Evolutionary conservation across 352 stramenopile genomes (phyloP).

Genomic region (Globisporangium polare): DNA sequence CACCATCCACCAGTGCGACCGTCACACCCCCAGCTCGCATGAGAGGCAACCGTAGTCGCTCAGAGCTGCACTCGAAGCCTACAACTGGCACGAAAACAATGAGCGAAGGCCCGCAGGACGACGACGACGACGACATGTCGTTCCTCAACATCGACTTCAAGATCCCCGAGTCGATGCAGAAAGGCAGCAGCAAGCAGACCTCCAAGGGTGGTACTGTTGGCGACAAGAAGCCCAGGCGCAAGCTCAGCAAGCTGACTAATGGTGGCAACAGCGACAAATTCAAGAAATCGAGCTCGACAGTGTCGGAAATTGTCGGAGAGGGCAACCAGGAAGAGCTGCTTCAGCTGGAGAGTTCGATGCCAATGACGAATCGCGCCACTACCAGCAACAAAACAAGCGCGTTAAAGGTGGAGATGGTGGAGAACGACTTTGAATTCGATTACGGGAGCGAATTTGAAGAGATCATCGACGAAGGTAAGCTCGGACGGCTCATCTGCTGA

Average conservation of each 20-base stretch:
- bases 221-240: constrained; percentile 8
- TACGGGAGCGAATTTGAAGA: constrained; percentile 85
- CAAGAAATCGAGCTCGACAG: background rate
- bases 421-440: constrained; percentile 48
- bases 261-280: background rate
- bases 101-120: constrained; percentile 11
- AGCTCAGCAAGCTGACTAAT: background rate
- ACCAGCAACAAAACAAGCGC: background rate
- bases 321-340: constrained; percentile 20
- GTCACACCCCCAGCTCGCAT: background rate
- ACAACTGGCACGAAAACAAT: background rate
- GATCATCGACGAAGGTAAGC: constrained; percentile 61
- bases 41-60: constrained; percentile 8
- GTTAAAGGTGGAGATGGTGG: constrained; percentile 18
- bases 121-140: constrained; percentile 35
- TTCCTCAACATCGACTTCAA: constrained; percentile 46
- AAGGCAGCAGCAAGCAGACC: background rate
- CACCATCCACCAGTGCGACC: background rate
- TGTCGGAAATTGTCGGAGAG: background rate
- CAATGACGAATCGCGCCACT: background rate
- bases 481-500: constrained; percentile 50
- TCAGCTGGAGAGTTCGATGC: background rate
- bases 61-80: background rate
- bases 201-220: background rate
- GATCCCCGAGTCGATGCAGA: constrained; percentile 34